These are phyloP conservation scores for Saccharomycopsis vini DNA, from an alignment of 805 yeast species.

Conservation along the genomic window DNA sequence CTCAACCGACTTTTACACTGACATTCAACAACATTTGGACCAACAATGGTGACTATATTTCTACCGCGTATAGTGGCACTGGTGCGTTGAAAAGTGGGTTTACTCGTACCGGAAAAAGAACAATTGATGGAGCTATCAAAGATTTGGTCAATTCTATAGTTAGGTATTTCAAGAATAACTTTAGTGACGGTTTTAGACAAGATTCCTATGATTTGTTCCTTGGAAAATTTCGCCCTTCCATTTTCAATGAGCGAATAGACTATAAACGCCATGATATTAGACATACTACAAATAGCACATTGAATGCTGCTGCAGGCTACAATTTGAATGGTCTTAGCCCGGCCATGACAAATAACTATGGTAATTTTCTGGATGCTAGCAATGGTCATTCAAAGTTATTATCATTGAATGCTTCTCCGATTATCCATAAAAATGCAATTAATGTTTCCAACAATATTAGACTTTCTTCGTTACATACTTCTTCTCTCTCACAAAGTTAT, in stretches of 20 bases:
- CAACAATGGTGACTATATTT: conserved; percentile 92
- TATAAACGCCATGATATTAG: not conserved
- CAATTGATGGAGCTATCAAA: conserved; percentile 71
- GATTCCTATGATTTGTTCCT: conserved; percentile 84
- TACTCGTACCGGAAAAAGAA: conserved; percentile 89
- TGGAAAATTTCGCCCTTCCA: conserved; percentile 44
- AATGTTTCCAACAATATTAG: too few relatives aligned
- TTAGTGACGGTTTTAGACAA: conserved; percentile 85
- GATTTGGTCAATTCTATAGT: conserved; percentile 80
- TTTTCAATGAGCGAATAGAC: conserved; percentile 3
- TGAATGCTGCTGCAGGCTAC: not conserved
- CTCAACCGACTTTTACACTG: not conserved
- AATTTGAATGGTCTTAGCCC: not conserved
- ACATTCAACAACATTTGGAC: conserved; percentile 88
- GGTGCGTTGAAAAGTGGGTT: conserved; percentile 96
- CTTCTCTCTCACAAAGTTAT: too few relatives aligned
- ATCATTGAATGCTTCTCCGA: too few relatives aligned
- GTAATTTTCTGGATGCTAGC: too few relatives aligned
- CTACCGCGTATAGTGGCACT: conserved; percentile 87
- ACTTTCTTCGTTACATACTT: too few relatives aligned
- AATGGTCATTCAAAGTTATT: too few relatives aligned
- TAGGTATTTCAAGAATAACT: conserved; percentile 79
- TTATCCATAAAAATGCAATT: too few relatives aligned
- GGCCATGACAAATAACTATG: too few relatives aligned
- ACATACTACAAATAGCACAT: not conserved